phyloP scores from a whole-genome alignment of 2,329 filamentous ascomycete species.

The Beauveria varroae region DNA sequence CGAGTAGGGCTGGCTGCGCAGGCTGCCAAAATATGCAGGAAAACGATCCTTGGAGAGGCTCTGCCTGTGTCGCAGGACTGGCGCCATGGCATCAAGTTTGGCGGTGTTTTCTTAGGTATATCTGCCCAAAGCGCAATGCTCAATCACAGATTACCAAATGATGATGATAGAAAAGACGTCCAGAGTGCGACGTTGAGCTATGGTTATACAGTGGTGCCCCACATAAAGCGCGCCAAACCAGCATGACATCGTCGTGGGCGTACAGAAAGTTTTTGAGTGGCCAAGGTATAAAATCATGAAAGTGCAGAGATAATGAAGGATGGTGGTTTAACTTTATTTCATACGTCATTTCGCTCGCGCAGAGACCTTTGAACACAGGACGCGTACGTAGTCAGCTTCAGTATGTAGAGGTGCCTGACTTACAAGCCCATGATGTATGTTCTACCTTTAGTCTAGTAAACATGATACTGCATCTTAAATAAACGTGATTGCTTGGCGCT shows the following conservation, averaged over 20 bases:
- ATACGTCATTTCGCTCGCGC: not conserved
- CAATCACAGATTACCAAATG: not conserved
- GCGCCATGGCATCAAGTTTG: conserved; percentile 27
- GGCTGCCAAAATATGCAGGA: conserved; percentile 53
- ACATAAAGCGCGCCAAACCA: not conserved
- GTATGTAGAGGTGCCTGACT: not conserved
- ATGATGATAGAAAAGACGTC: not conserved
- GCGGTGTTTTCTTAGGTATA: not conserved
- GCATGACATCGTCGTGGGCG: not conserved
- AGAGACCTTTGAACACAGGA: not conserved
- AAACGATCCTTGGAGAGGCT: conserved; percentile 65
- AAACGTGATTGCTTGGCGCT: too few species aligned
- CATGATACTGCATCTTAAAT: too few species aligned
- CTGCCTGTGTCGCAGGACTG: conserved; percentile 38
- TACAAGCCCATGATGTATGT: not conserved
- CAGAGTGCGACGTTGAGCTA: not conserved
- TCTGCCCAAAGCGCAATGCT: not conserved
- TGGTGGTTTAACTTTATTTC: not conserved
- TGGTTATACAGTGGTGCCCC: not conserved
- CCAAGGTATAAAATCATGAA: too few species aligned
- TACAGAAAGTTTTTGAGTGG: not conserved
- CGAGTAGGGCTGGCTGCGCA: conserved; percentile 65
- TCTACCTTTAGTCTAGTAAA: too few species aligned
- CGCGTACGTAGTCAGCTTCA: not conserved
- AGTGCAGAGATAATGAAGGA: not conserved